Conservation (phyloP, 1,139 yeast genomes). For the Blastobotrys capitulatus region DNA sequence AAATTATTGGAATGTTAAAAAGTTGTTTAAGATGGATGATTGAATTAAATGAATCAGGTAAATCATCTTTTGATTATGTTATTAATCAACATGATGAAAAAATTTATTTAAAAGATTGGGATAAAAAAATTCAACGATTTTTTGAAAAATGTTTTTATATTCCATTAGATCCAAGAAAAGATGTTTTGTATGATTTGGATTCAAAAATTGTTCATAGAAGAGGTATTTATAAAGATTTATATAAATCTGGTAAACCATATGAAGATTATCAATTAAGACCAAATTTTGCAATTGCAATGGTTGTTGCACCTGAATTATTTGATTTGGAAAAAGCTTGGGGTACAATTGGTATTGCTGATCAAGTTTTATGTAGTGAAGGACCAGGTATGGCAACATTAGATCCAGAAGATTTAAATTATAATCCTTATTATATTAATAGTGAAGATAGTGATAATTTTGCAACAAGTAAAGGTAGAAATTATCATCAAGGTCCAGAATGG, state of each 20-base stretch:
- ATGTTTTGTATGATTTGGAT: constrained; percentile 54
- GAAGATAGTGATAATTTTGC: constrained; percentile 83
- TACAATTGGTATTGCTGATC: constrained; percentile 70
- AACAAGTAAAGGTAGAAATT: constrained; percentile 90
- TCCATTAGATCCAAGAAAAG: constrained; percentile 62
- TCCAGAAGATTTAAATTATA: constrained; percentile 85
- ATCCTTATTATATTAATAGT: constrained; percentile 80
- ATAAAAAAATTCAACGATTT: constrained; percentile 55
- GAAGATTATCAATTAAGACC: constrained; percentile 94
- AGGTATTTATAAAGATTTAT: constrained; percentile 89
- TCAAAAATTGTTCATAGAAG: constrained; percentile 69
- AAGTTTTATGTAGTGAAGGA: constrained; percentile 53
- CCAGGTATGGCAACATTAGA: constrained; percentile 94
- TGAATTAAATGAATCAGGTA: constrained; percentile 47
- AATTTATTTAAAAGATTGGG: constrained; percentile 62
- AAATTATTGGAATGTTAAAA: constrained; percentile 82
- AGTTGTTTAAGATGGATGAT: constrained; percentile 77
- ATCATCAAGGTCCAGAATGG: constrained; percentile 99
- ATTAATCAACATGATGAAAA: constrained; percentile 50
- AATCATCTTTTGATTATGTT: constrained; percentile 34
- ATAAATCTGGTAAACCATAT: constrained; percentile 71
- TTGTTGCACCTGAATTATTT: constrained; percentile 90
- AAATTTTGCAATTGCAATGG: constrained; percentile 87
- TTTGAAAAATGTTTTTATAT: constrained; percentile 77
- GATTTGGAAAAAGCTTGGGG: constrained; percentile 50